These are phyloP conservation scores for Tilletia setariae DNA, from an alignment of 1,284 basidiomycete species.

Conservation along the genomic window DNA sequence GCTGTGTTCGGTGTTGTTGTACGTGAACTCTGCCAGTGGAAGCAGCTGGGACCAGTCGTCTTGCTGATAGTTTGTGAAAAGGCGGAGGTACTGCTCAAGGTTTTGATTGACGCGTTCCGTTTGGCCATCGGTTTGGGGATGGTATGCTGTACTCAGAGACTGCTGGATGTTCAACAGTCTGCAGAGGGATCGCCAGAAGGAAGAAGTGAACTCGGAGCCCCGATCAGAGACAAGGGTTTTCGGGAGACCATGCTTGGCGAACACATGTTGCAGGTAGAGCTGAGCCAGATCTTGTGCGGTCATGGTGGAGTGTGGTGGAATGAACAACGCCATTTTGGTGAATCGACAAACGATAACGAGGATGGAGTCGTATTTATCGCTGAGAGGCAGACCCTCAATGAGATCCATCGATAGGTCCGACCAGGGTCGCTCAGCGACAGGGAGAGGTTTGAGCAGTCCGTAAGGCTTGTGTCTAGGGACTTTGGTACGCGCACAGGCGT, in stretches of 20 bases:
- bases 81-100: constrained; percentile 50
- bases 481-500: constrained; percentile 57
- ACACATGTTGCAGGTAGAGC: constrained; percentile 50
- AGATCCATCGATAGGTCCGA: too few species aligned
- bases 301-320: too few species aligned
- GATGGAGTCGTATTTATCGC: too few species aligned
- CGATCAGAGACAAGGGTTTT: constrained; percentile 53
- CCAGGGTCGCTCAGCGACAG: too few species aligned
- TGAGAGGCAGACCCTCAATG: too few species aligned
- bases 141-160: constrained; percentile 47
- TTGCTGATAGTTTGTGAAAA: constrained; percentile 30
- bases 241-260: constrained; percentile 53
- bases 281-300: too few species aligned
- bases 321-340: too few species aligned
- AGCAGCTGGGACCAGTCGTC: constrained; percentile 23
- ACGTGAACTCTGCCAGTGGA: too few species aligned
- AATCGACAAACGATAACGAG: too few species aligned
- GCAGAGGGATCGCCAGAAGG: constrained; percentile 51
- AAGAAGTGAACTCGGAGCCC: constrained; percentile 53
- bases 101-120: constrained; percentile 58
- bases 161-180: constrained; percentile 31
- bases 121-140: too few species aligned
- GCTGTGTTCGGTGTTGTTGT: constrained; percentile 14
- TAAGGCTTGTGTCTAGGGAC: constrained; percentile 26
- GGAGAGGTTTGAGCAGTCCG: constrained; percentile 56